Evolutionary conservation across 1,284 basidiomycete species (phyloP), one percentile per base, ranked within the genome.

Genomic region (Peniophora sp.): DNA sequence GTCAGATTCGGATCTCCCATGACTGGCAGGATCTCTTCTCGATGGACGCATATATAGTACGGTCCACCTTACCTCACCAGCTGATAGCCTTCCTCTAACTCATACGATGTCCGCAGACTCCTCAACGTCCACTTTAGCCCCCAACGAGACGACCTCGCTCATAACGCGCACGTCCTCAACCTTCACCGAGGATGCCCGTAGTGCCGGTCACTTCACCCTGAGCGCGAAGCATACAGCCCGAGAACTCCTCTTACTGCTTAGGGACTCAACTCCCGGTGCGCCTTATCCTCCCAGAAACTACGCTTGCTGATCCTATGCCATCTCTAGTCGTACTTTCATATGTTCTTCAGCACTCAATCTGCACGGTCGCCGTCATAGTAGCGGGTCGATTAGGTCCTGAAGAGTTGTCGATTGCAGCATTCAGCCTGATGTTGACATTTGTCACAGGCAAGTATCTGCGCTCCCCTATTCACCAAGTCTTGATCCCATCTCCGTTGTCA

Each of bases 391-490:
- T 88, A 3, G 85, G 86, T 3, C 76, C 83, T 14, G 71, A 83
- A 56, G 79, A 84, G 58, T 69, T 88, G 3, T 85, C 83, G 1
- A 79, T 78, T 1, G 74, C 84, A 6, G 85, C 86, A 36, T 85
- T 88, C 58, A 77, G 82, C 23, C 67, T 85, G 59, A 88, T 88
- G 85, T 66, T 88, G 55, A 85, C 85, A 15, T 85, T 81, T 62
- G 85, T 88, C 27, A 82, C 84, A 72, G 82, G 85, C 77, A 64
- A 79, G 83, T 82, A 39, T 55, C 54, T 56, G 57, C 47, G 52
- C 56, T 54, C 57, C 51, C 53, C 58, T 47, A 48, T 51, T 52
- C 54, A 55, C 55, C 60, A 15, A 41, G 15, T 8, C 59, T 57
- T 69, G 73, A 73, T 81, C 79, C 75, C 76, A 81, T 69, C 59